Evolutionary conservation across 768 basidiomycete genomes (phyloP).

Genomic region (Galerina sulciceps): DNA sequence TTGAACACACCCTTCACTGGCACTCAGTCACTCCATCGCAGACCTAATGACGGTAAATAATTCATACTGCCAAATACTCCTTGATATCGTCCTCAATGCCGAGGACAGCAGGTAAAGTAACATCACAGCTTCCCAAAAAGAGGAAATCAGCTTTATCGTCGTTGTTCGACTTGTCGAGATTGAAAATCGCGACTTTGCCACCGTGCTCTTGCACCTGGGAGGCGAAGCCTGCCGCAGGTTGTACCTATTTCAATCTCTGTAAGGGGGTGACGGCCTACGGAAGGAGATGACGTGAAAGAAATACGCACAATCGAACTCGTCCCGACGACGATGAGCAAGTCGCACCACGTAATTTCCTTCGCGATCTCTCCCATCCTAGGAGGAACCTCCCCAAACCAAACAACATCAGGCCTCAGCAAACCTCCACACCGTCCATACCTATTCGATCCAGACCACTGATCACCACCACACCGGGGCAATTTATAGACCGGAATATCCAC

Average conservation of each 20-base stretch:
- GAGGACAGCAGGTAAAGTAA: slow-evolving; percentile 43
- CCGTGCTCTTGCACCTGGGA: slow-evolving; percentile 34
- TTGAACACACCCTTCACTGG: too few relatives aligned
- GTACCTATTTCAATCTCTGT: slow-evolving; percentile 26
- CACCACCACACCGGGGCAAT: slow-evolving; percentile 32
- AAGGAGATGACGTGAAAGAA: background rate
- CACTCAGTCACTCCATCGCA: too few relatives aligned
- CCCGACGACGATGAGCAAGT: slow-evolving; percentile 47
- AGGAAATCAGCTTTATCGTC: slow-evolving; percentile 49
- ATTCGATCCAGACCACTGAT: slow-evolving; percentile 26
- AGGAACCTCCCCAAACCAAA: slow-evolving; percentile 50
- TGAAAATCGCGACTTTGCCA: slow-evolving; percentile 45
- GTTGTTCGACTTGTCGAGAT: slow-evolving; percentile 34
- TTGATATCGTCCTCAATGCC: slow-evolving; percentile 23
- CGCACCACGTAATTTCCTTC: slow-evolving; percentile 33
- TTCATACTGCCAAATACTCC: background rate
- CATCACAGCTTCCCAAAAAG: slow-evolving; percentile 52
- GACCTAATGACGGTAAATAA: too few relatives aligned
- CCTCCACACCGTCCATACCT: slow-evolving; percentile 36
- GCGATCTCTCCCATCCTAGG: slow-evolving; percentile 37
- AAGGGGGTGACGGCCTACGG: too few relatives aligned
- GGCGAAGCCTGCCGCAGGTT: slow-evolving; percentile 39
- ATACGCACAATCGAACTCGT: slow-evolving; percentile 43
- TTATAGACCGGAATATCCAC: slow-evolving; percentile 28
- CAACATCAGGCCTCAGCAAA: slow-evolving; percentile 43